Evolutionary conservation across 345 rosid genomes (phyloP).

Genomic region (Hypericum androsaemum): DNA sequence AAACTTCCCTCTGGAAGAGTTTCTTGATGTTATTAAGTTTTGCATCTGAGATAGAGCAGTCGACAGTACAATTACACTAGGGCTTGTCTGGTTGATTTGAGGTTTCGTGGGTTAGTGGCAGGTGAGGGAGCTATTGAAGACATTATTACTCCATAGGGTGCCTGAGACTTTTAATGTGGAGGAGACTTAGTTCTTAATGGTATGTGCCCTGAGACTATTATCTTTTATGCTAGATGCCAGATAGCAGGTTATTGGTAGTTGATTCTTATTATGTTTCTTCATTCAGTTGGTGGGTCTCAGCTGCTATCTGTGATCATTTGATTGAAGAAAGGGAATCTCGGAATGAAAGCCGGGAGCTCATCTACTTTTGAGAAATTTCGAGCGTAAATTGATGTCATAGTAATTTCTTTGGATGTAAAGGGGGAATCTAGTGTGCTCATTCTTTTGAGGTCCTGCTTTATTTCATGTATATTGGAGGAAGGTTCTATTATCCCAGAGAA

Average conservation of each 20-base stretch:
- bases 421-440: constrained; percentile 11
- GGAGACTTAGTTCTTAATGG: constrained; percentile 42
- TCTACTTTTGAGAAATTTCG: constrained; percentile 25
- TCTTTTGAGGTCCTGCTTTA: constrained; percentile 6
- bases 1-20: no score
- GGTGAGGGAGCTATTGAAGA: constrained; percentile 74
- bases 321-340: constrained; percentile 27
- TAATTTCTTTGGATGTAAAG: constrained; percentile 8
- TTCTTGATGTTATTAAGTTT: no score
- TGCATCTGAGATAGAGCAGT: constrained; percentile 3
- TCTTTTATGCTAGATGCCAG: constrained; percentile 11
- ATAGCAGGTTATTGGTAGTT: constrained; percentile 18
- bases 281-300: constrained; percentile 43
- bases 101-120: constrained; percentile 65
- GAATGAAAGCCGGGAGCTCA: constrained; percentile 24
- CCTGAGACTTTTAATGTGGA: constrained; percentile 32
- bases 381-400: constrained; percentile 18
- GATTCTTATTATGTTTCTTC: constrained; percentile 35
- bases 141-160: constrained; percentile 45
- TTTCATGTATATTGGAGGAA: constrained; percentile 7
- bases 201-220: constrained; percentile 31
- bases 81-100: constrained; percentile 29
- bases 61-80: constrained; percentile 5
- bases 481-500: not conserved
- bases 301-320: constrained; percentile 39